Evolutionary conservation across 257 asterid species (phyloP).

Genomic region (Scutellaria barbata): DNA sequence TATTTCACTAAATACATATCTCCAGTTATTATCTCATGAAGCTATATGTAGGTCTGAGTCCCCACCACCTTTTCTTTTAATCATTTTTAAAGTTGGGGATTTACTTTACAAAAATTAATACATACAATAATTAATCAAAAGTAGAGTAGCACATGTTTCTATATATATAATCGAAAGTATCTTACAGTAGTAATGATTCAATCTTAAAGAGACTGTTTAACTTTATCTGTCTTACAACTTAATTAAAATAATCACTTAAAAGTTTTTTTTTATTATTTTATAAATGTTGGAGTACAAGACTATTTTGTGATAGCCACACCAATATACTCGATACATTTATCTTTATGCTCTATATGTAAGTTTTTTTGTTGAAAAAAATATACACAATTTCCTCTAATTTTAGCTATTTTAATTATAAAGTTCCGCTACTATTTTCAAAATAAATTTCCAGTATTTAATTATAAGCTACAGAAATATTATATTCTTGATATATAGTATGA

Average conservation of each 20-base stretch:
- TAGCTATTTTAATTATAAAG: too few relatives aligned
- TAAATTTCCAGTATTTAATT: too few relatives aligned
- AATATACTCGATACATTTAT: too few relatives aligned
- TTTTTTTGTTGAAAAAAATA: too few relatives aligned
- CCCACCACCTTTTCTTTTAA: not conserved
- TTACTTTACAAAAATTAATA: slow-evolving; percentile 18
- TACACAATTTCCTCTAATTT: too few relatives aligned
- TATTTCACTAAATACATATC: not conserved
- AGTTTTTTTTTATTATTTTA: too few relatives aligned
- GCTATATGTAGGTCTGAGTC: not conserved
- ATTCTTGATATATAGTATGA: too few relatives aligned
- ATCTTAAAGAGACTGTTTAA: slow-evolving; percentile 33
- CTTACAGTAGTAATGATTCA: slow-evolving; percentile 32
- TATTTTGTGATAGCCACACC: too few relatives aligned
- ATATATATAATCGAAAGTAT: slow-evolving; percentile 20
- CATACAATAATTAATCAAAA: slow-evolving; percentile 12
- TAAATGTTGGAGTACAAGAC: too few relatives aligned
- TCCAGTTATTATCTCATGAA: not conserved
- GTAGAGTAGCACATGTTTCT: slow-evolving; percentile 23
- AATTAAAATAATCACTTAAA: slow-evolving; percentile 12
- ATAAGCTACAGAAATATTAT: too few relatives aligned
- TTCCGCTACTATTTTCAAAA: too few relatives aligned
- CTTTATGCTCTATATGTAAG: too few relatives aligned
- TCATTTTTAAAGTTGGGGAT: slow-evolving; percentile 2
- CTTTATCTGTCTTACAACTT: slow-evolving; percentile 22